Base-by-base conservation (phyloP, 352 stramenopile genomes). In the Phytophthora pinifolia region DNA sequence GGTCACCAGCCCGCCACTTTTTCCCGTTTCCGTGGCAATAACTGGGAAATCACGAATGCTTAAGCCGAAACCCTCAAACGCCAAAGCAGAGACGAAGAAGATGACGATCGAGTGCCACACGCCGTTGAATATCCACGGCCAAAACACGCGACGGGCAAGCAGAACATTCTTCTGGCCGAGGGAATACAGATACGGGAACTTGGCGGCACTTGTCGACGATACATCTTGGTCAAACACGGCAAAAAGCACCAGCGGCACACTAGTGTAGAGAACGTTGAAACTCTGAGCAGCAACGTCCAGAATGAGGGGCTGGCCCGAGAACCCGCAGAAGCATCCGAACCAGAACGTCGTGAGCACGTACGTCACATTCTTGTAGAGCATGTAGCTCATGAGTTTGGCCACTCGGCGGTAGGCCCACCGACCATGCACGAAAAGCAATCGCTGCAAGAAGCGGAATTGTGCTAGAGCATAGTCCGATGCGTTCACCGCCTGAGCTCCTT, bases 291-390 rank as follows among this genome's bases (percentile, higher is more conserved):
- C 85, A 29, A 88, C 68, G 34, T 94, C 83, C 18, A 94, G 48
- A 32, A 90, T 89, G 37, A 92, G 62, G 9, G 84, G 83, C 31
- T 92, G 82, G 0, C 80, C 83, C 9, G 85, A 92, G 27, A 93
- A 90, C 9, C 84, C 84, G 18, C 65, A 81, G 27, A 88, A 80
- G 51, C 71, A 90, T n/a, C 82, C 79, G 51, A 89, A 94, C 80
- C 80, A 91, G 56, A 92, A 94, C 6, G 82, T 87, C 22, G 84
- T 89, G 3, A 91, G 66, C 44, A 91, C 81, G 49, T 91, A 89
- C 22, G 84, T 88, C 37, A 94, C 79, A 65, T 93, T 98, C 76
- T 98, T 98, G 82, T 97, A 98, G 14, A 98, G 92, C 69, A 96
- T 96, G 63, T 97, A 98, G 59, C 87, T 88, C 70, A 98, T 89